Conservation (phyloP, 495 filamentous ascomycete species). For the Niebla homalea region DNA sequence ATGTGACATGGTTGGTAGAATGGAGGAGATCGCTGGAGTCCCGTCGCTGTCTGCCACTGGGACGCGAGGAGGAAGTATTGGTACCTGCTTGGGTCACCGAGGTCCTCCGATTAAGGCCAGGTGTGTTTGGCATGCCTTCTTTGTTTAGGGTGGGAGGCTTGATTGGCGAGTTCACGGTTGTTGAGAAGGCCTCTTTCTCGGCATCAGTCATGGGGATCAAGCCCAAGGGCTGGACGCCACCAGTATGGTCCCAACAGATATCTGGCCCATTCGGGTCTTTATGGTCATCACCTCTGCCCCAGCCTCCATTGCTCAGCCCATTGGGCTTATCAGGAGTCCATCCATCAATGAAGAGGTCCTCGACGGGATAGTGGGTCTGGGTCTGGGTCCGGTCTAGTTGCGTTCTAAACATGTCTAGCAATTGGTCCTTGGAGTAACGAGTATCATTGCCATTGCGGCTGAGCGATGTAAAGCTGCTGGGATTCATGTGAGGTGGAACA, state of each 20-base stretch:
- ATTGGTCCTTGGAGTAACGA: constrained; percentile 72
- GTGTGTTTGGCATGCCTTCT: constrained; percentile 45
- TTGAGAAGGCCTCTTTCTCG: constrained; percentile 77
- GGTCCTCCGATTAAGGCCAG: constrained; percentile 53
- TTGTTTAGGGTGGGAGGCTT: constrained; percentile 74
- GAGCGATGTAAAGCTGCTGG: constrained; percentile 28
- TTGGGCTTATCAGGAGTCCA: constrained; percentile 64
- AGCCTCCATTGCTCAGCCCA: constrained; percentile 47
- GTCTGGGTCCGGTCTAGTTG: constrained; percentile 32
- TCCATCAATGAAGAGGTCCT: constrained; percentile 56
- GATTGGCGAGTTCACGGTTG: constrained; percentile 82
- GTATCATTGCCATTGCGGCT: constrained; percentile 41
- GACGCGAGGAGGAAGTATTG: constrained; percentile 44
- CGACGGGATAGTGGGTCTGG: constrained; percentile 43
- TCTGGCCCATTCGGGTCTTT: constrained; percentile 57
- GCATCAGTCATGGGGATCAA: constrained; percentile 66
- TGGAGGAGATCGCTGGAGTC: constrained; percentile 55
- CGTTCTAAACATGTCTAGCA: constrained; percentile 59
- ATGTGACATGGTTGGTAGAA: constrained; percentile 43
- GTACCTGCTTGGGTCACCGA: constrained; percentile 52
- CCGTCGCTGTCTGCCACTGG: constrained; percentile 66
- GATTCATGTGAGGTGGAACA: constrained; percentile 45
- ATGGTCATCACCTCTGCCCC: constrained; percentile 64
- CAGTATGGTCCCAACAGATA: constrained; percentile 79
- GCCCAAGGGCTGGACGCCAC: constrained; percentile 56